Base-by-base conservation (phyloP, 192 early-diverging fungal species). In the Coemansia sp. region DNA sequence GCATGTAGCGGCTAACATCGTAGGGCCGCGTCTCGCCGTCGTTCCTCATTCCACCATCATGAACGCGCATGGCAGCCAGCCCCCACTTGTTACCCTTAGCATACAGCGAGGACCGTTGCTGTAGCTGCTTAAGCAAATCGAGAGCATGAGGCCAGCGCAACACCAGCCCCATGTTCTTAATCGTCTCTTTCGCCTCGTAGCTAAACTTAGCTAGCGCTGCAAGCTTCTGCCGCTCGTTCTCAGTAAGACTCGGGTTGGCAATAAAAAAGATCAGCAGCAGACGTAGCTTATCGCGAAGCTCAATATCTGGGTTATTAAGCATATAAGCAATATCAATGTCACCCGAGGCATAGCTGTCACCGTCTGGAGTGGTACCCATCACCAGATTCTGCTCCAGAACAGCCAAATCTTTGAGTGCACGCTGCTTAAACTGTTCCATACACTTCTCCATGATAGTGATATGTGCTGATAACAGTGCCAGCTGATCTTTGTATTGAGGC, bases 381-480 rank as follows among this genome's bases (percentile, higher is more conserved):
- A 70, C 84, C 57, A 87, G 55, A 57, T 85, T 78, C 67, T 86
- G 85, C 78, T 87, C 82, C 11, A 87, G 50, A 51, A 78, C 51
- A 21, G 72, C 85, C 63, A 87, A 36, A 7, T 82, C 76, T 50
- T 71, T 65, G 20, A 87, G 66, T 4, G 57, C 58, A 25, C 71
- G 82, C 66, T 71, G 51, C 17, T 77, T 72, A 55, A 85, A 87
- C 67, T 67, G 59, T 21, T 80, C 77, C 76, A 85, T 84, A 56
- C 84, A 87, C 60, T 76, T 66, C 57, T 80, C 74, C 72, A 82
- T 75, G 30, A 87, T 69, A 31, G 72, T 80, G 25, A 85, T 80
- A 57, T 87, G 85, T 27, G 80, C 76, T 10, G 84, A 72, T 20
- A 85, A 68, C 51, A 68, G 57, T n/a, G 70, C 27, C 64, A 84